These are phyloP conservation scores for Mortierella hygrophila DNA, from an alignment of 192 early-diverging fungal species.

Conservation along the genomic window DNA sequence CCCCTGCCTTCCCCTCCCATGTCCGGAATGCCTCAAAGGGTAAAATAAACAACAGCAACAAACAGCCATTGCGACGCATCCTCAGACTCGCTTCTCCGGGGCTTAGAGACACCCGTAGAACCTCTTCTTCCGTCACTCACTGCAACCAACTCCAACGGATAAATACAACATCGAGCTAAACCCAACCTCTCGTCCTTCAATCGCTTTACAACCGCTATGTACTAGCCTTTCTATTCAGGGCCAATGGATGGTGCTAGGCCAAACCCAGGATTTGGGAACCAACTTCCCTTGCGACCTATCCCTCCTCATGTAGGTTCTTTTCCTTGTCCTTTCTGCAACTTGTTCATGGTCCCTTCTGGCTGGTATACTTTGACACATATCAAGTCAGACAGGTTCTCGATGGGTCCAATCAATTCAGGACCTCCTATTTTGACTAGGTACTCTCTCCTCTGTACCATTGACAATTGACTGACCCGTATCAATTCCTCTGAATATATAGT, in stretches of 20 bases:
- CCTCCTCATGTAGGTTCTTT: conserved; percentile 39
- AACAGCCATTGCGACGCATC: too few species aligned
- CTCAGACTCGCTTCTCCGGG: not conserved
- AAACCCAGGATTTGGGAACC: conserved; percentile 36
- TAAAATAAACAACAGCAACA: not conserved
- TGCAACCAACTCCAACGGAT: not conserved
- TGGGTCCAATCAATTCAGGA: not conserved
- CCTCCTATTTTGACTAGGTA: not conserved
- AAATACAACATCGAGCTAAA: not conserved
- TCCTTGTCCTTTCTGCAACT: not conserved
- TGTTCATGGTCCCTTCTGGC: not conserved
- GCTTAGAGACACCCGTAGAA: not conserved
- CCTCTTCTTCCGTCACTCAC: not conserved
- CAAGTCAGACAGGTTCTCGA: not conserved
- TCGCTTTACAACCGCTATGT: not conserved
- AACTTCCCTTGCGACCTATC: conserved; percentile 35
- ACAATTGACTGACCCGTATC: not conserved
- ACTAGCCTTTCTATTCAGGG: conserved; percentile 26
- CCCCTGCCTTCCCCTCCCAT: conserved; percentile 11
- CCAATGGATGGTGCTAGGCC: conserved; percentile 11
- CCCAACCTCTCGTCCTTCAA: not conserved
- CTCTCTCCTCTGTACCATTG: not conserved
- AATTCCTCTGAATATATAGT: conserved; percentile 17
- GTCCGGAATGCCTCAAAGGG: conserved; percentile 20
- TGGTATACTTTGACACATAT: not conserved